Conservation (phyloP, 1,284 basidiomycete species). For the Sporisorium exsertum region DNA sequence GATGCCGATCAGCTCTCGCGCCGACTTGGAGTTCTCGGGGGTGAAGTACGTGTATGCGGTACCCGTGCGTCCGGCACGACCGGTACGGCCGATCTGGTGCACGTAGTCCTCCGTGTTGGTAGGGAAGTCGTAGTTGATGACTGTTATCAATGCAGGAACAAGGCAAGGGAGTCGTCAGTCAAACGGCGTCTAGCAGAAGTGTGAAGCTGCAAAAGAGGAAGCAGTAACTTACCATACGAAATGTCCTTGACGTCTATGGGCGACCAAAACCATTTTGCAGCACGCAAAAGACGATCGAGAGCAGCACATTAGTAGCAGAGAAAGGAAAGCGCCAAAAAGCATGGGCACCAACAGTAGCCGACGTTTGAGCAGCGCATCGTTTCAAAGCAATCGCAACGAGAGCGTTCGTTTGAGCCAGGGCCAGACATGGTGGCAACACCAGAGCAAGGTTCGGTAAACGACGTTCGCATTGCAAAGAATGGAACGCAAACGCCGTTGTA, state of each 20-base stretch:
- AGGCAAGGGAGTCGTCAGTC: neutral
- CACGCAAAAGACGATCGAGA: constrained; percentile 4
- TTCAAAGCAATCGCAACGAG: constrained; percentile 34
- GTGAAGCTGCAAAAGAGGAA: neutral
- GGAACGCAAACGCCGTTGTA: constrained; percentile 54
- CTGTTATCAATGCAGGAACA: constrained; percentile 19
- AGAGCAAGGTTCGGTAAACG: constrained; percentile 30
- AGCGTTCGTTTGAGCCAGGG: constrained; percentile 19
- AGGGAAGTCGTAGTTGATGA: constrained; percentile 89
- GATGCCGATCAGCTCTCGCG: constrained; percentile 89
- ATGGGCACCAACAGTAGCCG: no score
- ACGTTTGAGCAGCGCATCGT: constrained; percentile 27
- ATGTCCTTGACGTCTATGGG: constrained; percentile 90
- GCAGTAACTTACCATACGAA: constrained; percentile 80
- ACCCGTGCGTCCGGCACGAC: constrained; percentile 79
- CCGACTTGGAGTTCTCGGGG: constrained; percentile 87
- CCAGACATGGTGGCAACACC: constrained; percentile 11
- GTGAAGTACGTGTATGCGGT: constrained; percentile 93
- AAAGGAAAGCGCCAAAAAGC: constrained; percentile 29
- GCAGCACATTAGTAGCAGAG: constrained; percentile 33
- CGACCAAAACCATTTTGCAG: constrained; percentile 13
- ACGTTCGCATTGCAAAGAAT: constrained; percentile 61
- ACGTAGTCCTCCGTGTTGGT: constrained; percentile 96
- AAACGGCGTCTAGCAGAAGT: neutral
- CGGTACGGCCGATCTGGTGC: constrained; percentile 85